Conservation (phyloP, 768 basidiomycete genomes). For the Leccinum boreale region DNA sequence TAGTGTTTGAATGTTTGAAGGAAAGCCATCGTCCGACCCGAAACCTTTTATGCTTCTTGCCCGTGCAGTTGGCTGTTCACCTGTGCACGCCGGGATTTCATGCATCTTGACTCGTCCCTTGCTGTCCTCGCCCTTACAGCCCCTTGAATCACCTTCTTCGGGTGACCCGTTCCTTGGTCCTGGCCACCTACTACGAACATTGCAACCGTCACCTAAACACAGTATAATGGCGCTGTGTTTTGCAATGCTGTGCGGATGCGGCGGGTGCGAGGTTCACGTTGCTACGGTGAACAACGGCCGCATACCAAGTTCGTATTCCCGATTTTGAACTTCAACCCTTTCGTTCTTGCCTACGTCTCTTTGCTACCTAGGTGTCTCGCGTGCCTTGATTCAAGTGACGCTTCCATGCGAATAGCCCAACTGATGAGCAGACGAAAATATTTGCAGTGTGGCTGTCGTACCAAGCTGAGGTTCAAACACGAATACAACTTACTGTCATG, state of each 20-base stretch:
- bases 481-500: background rate
- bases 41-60: conserved; percentile 12
- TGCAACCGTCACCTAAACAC: background rate
- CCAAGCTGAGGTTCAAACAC: background rate
- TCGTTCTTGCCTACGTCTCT: background rate
- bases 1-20: background rate
- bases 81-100: conserved; percentile 9
- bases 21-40: background rate
- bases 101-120: background rate
- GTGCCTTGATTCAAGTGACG: background rate
- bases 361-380: background rate
- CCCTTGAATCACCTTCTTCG: conserved; percentile 3
- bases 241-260: conserved; percentile 10
- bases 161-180: background rate
- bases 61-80: conserved; percentile 2
- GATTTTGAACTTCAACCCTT: background rate
- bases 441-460: background rate
- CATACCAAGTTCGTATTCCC: background rate
- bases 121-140: background rate
- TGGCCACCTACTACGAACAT: background rate
- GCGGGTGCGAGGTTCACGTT: background rate
- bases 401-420: background rate
- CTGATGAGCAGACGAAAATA: background rate
- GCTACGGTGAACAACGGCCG: conserved; percentile 1
- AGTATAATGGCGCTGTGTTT: background rate